Evolutionary conservation across 2,329 filamentous ascomycete species (phyloP).

Genomic region (Aschersonia sp.): DNA sequence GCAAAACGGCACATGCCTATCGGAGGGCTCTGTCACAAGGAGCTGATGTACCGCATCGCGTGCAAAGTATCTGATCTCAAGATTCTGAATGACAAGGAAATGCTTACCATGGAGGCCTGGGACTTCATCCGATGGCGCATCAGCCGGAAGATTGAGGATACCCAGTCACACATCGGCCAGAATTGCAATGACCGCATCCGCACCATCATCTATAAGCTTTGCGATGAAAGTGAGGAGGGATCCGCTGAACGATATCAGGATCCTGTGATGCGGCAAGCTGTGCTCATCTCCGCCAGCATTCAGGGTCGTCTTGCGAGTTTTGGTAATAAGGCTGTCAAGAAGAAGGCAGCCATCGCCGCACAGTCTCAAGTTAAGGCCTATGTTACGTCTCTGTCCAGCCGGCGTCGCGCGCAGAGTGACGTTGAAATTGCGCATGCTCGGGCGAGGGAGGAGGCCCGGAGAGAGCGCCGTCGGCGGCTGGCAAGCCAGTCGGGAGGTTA

Average conservation of each 20-base stretch:
- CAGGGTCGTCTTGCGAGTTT: conserved; percentile 9
- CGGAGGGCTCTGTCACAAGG: conserved; percentile 17
- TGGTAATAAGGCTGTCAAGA: background rate
- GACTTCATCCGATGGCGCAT: conserved; percentile 23
- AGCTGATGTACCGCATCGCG: conserved; percentile 20
- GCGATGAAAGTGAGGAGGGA: conserved; percentile 2
- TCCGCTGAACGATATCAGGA: conserved; percentile 9
- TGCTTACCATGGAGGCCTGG: conserved; percentile 20
- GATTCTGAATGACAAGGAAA: conserved; percentile 8
- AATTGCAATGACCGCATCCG: conserved; percentile 5
- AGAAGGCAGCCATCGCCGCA: background rate
- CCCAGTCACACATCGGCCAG: conserved; percentile 3
- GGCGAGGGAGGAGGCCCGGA: conserved; percentile 2
- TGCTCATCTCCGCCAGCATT: conserved; percentile 12
- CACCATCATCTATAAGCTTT: conserved; percentile 6
- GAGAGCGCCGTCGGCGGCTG: conserved; percentile 2
- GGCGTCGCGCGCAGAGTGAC: background rate
- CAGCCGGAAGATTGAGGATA: conserved; percentile 6
- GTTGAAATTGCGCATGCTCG: background rate
- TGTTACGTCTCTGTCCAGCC: background rate
- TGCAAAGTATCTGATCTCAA: conserved; percentile 17
- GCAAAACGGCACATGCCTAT: conserved; percentile 16
- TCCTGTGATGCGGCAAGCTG: conserved; percentile 12
- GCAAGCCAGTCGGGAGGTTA: conserved; percentile 6
- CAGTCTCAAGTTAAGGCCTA: background rate